These are phyloP conservation scores for Diddensiella santjacobensis DNA, from an alignment of 805 yeast species.

Conservation along the genomic window DNA sequence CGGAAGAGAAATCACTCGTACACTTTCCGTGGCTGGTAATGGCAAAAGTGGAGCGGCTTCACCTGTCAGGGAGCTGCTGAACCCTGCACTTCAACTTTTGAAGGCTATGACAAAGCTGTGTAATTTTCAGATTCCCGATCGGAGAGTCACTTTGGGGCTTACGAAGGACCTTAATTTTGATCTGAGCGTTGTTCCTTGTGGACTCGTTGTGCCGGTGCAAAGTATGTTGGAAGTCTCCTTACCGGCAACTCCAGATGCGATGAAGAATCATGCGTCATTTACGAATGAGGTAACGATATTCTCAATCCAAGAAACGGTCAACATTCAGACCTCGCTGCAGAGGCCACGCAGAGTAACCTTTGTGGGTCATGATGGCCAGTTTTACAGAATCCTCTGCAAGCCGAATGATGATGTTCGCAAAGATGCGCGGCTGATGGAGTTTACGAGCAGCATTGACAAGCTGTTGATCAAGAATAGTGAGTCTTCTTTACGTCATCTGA, in stretches of 20 bases:
- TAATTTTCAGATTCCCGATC: slow-evolving; percentile 12
- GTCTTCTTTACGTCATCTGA: slow-evolving; percentile 65
- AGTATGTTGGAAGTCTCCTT: slow-evolving; percentile 64
- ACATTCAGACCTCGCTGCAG: slow-evolving; percentile 76
- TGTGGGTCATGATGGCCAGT: slow-evolving; percentile 72
- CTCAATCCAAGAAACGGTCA: slow-evolving; percentile 52
- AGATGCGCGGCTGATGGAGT: slow-evolving; percentile 91
- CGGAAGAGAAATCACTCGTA: slow-evolving; percentile 43
- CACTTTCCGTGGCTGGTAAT: slow-evolving; percentile 28
- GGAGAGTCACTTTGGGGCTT: slow-evolving; percentile 9
- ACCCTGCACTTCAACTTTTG: slow-evolving; percentile 19
- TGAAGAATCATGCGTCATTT: slow-evolving; percentile 44
- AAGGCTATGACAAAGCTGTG: slow-evolving; percentile 19
- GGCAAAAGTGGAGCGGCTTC: slow-evolving; percentile 11
- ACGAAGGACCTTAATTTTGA: slow-evolving; percentile 36
- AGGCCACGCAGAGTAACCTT: slow-evolving; percentile 76
- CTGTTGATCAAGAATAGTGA: slow-evolving; percentile 63
- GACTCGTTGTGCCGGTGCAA: slow-evolving; percentile 70
- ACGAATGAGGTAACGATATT: slow-evolving; percentile 35
- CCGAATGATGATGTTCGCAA: slow-evolving; percentile 88
- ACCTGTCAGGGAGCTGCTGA: slow-evolving; percentile 11
- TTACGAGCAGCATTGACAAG: slow-evolving; percentile 81
- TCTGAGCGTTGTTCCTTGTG: slow-evolving; percentile 40
- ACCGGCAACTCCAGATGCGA: slow-evolving; percentile 47
- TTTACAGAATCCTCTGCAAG: slow-evolving; percentile 75